These are phyloP conservation scores for Suillus clintonianus DNA, from an alignment of 768 basidiomycete genomes.

Conservation along the genomic window DNA sequence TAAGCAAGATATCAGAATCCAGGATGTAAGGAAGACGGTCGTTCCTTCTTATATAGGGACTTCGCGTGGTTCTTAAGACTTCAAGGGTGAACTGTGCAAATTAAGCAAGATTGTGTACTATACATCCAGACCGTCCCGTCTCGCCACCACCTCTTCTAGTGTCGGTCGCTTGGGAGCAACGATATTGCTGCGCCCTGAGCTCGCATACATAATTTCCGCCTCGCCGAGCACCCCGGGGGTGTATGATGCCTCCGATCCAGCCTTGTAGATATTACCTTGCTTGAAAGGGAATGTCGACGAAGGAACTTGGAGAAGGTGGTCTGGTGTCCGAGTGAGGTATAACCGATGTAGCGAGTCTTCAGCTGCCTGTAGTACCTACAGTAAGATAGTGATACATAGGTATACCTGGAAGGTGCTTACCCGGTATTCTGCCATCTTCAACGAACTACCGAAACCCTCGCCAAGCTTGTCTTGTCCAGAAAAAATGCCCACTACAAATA, in stretches of 20 bases:
- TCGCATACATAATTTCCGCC: conserved; percentile 69
- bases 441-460: conserved; percentile 90
- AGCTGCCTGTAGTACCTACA: conserved; percentile 55
- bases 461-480: conserved; percentile 83
- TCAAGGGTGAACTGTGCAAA: conserved; percentile 21
- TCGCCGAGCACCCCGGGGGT: conserved; percentile 55
- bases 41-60: neutral
- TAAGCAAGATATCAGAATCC: no score
- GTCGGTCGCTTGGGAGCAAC: conserved; percentile 33
- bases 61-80: conserved; percentile 1
- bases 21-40: neutral
- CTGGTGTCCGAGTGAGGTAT: conserved; percentile 78
- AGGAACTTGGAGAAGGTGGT: conserved; percentile 68
- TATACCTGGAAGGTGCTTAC: conserved; percentile 42
- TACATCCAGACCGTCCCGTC: conserved; percentile 22
- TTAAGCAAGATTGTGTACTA: conserved; percentile 26
- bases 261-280: conserved; percentile 53
- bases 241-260: conserved; percentile 49
- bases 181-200: conserved; percentile 58
- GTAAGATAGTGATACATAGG: conserved; percentile 6
- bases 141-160: conserved; percentile 22
- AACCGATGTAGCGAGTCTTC: conserved; percentile 84
- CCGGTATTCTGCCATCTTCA: conserved; percentile 94
- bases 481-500: conserved; percentile 96
- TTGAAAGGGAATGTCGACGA: conserved; percentile 69